These are phyloP conservation scores for Verticillium isaacii DNA, from an alignment of 2,329 filamentous ascomycete species.

Conservation along the genomic window DNA sequence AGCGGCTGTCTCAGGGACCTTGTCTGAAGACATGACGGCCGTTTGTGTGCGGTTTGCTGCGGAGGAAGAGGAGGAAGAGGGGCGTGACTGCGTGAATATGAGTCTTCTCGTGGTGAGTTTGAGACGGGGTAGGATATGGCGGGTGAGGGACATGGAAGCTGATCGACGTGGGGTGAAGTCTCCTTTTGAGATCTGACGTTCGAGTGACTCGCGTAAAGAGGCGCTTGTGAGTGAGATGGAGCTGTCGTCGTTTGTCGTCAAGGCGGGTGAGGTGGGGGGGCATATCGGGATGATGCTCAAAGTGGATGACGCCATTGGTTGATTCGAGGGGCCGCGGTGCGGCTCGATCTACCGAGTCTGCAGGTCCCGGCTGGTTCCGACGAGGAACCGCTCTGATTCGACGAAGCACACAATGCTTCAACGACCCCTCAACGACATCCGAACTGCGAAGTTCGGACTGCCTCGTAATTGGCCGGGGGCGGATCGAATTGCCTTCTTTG, in stretches of 20 bases:
- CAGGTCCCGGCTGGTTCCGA: neutral
- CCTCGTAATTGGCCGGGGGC: too few species aligned
- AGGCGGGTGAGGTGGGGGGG: too few species aligned
- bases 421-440: neutral
- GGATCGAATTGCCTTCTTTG: too few species aligned
- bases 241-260: neutral
- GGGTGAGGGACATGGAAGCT: neutral
- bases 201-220: neutral
- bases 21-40: neutral
- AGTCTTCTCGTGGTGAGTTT: neutral
- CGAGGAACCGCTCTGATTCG: neutral
- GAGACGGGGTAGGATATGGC: neutral
- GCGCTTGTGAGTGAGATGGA: neutral
- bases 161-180: neutral
- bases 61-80: neutral
- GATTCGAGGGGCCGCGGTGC: neutral
- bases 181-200: neutral
- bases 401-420: neutral
- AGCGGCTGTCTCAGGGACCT: constrained; percentile 23
- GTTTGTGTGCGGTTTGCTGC: neutral
- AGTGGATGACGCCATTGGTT: neutral
- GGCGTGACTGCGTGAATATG: neutral
- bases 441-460: neutral
- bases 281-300: neutral
- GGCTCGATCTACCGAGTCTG: neutral